Base-by-base conservation (phyloP, 2,329 filamentous ascomycete species). In the Didymella pinodella region DNA sequence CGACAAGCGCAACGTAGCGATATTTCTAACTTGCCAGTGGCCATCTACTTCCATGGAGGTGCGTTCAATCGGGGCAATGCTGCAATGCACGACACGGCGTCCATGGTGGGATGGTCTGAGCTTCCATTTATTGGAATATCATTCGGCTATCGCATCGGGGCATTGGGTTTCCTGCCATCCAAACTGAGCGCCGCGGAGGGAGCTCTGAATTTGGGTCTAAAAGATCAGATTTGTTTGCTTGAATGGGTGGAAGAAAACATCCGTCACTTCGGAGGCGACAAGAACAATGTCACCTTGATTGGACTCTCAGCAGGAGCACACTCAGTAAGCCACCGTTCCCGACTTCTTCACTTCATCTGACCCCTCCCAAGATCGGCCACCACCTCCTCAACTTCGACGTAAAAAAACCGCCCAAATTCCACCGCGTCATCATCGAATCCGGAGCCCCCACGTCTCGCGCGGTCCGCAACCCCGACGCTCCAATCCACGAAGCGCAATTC, bases 31-130 rank as follows among this genome's bases (percentile, higher is more conserved):
- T 25, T 53, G 3, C 66, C 66, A n/a, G 65, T 65, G 11, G 65
- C 65, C 10, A 54, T 89, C 1, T 88, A 87, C 68, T 75, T 89
- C 36, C 87, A 89, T 69, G 87, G 87, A 46, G 88, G 88, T 1
- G 83, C 80, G 7, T 90, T 88, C 78, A 88, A 78, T 43, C 57
- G 66, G 0, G 66, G 66, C 7, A 66, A 56, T 45, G 63, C 65
- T 16, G 55, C 64, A 25, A 80, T 81, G 77, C 81, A 88, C 56
- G 83, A 90, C 68, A 85, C 89, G 62, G 83, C 81, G 0, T 84
- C 84, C 34, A 86, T 90, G 75, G 83, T 89, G 10, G 80, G 84
- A 3, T 89, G 85, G 61, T 73, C 74, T 3, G 68, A 72, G 14
- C 65, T 76, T 41, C 83, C 83, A 7, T 77, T 90, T 51, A 78